These are phyloP conservation scores for Seminavis robusta DNA, from an alignment of 108 stramenopile genomes.

Conservation along the genomic window DNA sequence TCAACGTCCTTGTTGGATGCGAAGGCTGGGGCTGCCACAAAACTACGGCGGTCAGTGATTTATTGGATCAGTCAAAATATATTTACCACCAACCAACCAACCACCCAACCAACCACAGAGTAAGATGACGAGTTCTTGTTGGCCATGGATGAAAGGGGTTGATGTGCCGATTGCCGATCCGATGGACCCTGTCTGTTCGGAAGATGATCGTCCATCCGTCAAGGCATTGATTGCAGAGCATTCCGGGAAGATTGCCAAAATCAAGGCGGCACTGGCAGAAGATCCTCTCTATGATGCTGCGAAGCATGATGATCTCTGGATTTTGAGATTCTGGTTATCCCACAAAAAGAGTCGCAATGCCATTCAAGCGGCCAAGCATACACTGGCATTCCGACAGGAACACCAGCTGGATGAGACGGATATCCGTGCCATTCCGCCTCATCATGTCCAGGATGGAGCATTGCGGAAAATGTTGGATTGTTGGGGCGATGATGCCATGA, in stretches of 20 bases:
- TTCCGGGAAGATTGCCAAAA: not conserved
- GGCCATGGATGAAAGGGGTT: constrained; percentile 9
- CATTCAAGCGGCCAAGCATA: not conserved
- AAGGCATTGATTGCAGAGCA: constrained; percentile 1
- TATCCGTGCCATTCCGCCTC: no score
- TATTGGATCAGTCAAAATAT: no score
- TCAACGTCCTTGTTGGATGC: no score
- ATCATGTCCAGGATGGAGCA: no score
- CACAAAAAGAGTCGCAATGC: not conserved
- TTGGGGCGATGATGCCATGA: no score
- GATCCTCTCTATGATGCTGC: constrained; percentile 11
- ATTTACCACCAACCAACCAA: no score
- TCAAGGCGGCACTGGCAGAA: not conserved
- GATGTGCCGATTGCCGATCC: constrained; percentile 3
- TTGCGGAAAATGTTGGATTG: no score
- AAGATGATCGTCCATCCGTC: constrained; percentile 1
- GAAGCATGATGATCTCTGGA: constrained; percentile 17
- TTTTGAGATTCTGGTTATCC: constrained; percentile 4
- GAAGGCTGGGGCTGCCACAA: no score
- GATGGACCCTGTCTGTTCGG: not conserved
- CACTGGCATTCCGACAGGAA: constrained; percentile 3
- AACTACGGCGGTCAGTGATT: no score
- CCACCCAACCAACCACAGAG: no score
- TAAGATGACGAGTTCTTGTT: constrained; percentile 8
- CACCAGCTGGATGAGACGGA: constrained; percentile 6